Base-by-base conservation (phyloP, 805 yeast genomes). In the Candida ovalis region DNA sequence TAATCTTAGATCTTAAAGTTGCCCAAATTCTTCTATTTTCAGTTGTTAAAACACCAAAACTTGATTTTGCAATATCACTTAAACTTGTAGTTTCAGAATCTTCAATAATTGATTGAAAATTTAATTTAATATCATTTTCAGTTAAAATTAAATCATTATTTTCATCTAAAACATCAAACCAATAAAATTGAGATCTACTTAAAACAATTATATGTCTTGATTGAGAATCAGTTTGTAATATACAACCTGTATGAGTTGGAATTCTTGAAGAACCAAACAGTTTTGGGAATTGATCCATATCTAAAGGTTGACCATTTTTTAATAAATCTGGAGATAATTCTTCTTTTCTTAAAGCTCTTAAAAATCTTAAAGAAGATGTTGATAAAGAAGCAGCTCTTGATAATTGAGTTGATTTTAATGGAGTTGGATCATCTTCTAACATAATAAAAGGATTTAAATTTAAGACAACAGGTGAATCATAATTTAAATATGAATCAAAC, bases 21-120 rank as follows among this genome's bases (percentile, higher is more conserved):
- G 96, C 90, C 97, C 97, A 90, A 37, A 84, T 75, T 56, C 92
- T 76, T 66, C 97, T 75, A 65, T 87, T 88, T 61, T 90, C 97
- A 0, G 96, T 88, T 15, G 96, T 90, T 55, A 90, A 76, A 4
- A 89, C 88, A 18, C 97, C 97, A 65, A 90, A 86, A 7, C 96
- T 87, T 7, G 86, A 80, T 62, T 80, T 82, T 33, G 89, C 87
- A 44, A 81, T 74, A 49, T 85, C 91, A 21, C 74, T 69, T 30
- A 73, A 66, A 2, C 78, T 73, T 0, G 81, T 75, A 25, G 62
- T 60, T 51, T 72, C 70, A 12, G 94, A 87, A 66, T 90, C 97
- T 46, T 77, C 79, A 40, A 90, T 75, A 48, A 90, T 88, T 10
- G 88, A 78, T 50, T 83, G 80, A 61, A 86, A 81, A 67, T 88